phyloP scores from a whole-genome alignment of 2,329 filamentous ascomycete genomes.

The Ilyonectria mors-panacis region DNA sequence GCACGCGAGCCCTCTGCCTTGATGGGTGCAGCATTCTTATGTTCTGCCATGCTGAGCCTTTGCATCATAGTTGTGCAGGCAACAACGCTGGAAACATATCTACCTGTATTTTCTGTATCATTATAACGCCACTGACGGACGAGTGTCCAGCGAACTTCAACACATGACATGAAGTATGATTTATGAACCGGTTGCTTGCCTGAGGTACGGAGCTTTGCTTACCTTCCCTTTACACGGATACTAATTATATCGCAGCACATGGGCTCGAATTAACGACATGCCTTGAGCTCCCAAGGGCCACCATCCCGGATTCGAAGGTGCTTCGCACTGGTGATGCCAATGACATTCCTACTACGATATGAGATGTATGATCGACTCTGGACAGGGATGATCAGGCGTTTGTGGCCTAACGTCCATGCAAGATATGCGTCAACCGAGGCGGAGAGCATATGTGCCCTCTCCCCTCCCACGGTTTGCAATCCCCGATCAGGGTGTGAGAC shows the following conservation, averaged over 20 bases:
- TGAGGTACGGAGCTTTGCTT: not conserved
- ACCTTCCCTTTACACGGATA: not conserved
- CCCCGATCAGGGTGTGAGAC: not conserved
- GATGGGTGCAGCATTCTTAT: constrained; percentile 1
- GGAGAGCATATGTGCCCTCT: not conserved
- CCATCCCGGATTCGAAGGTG: not conserved
- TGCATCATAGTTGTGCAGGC: not conserved
- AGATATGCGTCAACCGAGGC: not conserved
- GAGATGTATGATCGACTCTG: not conserved
- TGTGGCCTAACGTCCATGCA: not conserved
- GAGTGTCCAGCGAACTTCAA: not conserved
- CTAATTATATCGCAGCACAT: not conserved
- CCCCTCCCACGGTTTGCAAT: not conserved
- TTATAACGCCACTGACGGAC: not conserved
- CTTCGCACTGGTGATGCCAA: not conserved
- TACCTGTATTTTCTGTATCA: constrained; percentile 4
- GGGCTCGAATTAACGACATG: not conserved
- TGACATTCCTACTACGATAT: not conserved
- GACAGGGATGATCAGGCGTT: not conserved
- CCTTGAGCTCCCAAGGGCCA: not conserved
- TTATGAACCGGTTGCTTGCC: not conserved
- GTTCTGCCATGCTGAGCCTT: not conserved
- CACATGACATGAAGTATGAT: not conserved
- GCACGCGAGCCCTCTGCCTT: constrained; percentile 15
- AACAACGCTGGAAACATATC: not conserved